Percentiles rank a stretch among this genome's conserved stretches.
These are phyloP conservation scores for Aspergillus fischeri DNA, from an alignment of 2,329 filamentous ascomycete genomes.

Conservation along the genomic window DNA sequence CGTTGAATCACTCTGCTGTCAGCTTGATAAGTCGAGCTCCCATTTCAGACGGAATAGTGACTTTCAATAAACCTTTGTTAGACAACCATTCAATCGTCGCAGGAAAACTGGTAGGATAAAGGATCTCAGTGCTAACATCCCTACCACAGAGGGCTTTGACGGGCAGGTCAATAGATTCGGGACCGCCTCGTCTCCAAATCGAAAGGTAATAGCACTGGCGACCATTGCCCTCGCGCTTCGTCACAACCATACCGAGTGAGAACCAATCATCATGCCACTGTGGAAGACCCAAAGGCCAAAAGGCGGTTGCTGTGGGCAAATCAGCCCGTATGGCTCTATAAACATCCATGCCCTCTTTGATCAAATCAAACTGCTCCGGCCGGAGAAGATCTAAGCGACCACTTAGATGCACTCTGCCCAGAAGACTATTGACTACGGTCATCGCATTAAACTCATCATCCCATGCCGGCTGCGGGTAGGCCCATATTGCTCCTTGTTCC, in stretches of 20 bases:
- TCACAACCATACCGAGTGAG: constrained; percentile 20
- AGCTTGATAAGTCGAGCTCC: constrained; percentile 10
- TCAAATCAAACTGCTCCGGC: constrained; percentile 18
- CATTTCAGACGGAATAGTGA: constrained; percentile 1
- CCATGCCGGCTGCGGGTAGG: constrained; percentile 34
- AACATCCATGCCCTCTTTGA: constrained; percentile 28
- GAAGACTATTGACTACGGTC: constrained; percentile 32
- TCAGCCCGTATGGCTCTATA: constrained; percentile 24
- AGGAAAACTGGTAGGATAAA: constrained; percentile 9
- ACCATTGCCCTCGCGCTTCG: background rate
- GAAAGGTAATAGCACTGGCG: constrained; percentile 8
- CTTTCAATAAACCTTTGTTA: background rate
- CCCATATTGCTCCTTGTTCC: constrained; percentile 35
- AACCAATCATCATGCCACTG: constrained; percentile 32
- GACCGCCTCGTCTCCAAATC: constrained; percentile 20
- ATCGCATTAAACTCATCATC: constrained; percentile 32
- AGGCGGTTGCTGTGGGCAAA: constrained; percentile 17
- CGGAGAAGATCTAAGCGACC: constrained; percentile 24
- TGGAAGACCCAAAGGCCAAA: constrained; percentile 33
- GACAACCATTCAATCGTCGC: constrained; percentile 1
- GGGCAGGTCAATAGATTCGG: constrained; percentile 1
- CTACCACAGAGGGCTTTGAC: background rate
- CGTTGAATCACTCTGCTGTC: background rate
- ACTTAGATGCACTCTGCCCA: constrained; percentile 31
- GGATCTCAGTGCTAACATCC: background rate